phyloP scores from a whole-genome alignment of 371 early-diverging fungal genomes.

The Mortierella sp. region DNA sequence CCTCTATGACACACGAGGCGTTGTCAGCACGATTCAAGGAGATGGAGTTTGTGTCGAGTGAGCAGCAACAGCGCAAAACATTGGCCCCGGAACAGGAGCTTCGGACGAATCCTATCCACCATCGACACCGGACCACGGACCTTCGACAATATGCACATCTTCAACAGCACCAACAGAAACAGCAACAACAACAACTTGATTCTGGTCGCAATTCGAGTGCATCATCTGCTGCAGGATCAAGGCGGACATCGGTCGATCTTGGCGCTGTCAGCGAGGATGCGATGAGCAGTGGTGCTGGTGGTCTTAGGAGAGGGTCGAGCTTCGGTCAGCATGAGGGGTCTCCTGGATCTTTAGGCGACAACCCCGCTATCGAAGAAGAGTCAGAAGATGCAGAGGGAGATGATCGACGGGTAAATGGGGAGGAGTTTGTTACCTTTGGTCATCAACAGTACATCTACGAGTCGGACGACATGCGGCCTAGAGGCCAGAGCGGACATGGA shows the following conservation, averaged over 20 bases:
- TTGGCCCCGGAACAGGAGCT: constrained; percentile 34
- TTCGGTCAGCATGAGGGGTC: not conserved
- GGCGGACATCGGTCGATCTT: constrained; percentile 35
- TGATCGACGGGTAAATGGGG: not conserved
- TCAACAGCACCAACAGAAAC: constrained; percentile 27
- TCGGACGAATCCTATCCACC: constrained; percentile 49
- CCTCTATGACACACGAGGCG: constrained; percentile 56
- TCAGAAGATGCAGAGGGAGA: not conserved
- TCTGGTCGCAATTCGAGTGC: constrained; percentile 9
- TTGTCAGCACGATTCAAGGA: constrained; percentile 53
- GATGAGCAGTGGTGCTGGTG: not conserved
- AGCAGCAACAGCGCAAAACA: constrained; percentile 28
- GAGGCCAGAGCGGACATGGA: not conserved
- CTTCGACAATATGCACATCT: constrained; percentile 29
- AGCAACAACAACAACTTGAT: constrained; percentile 1
- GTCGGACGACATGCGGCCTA: constrained; percentile 14
- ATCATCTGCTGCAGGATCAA: constrained; percentile 33
- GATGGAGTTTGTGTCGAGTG: constrained; percentile 45
- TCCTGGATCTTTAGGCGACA: not conserved
- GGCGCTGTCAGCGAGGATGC: not conserved
- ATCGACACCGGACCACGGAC: constrained; percentile 40
- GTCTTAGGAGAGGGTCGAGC: constrained; percentile 1
- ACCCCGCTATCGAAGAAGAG: constrained; percentile 26
- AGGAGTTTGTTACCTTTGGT: constrained; percentile 37
- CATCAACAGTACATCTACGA: constrained; percentile 47